A percentile compares a stretch with the other conserved stretches of the same genome.
These are phyloP conservation scores for Bolboschoenus planiculmis DNA, from an alignment of 176 grass and related monocot species.

Conservation along the genomic window DNA sequence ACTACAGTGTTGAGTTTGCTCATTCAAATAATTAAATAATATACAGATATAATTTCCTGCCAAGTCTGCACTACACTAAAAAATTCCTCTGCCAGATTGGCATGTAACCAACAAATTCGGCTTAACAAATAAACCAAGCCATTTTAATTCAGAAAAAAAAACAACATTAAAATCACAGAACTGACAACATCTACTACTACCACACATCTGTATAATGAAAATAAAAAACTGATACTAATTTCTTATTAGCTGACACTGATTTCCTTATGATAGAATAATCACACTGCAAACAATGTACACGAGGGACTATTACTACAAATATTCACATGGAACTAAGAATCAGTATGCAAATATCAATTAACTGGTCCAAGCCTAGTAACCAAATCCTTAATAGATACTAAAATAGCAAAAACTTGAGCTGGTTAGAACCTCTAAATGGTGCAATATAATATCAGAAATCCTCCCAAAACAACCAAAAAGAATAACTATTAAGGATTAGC, in stretches of 20 bases:
- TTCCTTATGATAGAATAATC: not conserved
- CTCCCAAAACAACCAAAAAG: not conserved
- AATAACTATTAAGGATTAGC: not conserved
- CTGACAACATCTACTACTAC: not conserved
- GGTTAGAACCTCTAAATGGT: too few species aligned
- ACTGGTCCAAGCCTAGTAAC: not conserved
- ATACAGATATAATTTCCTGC: not conserved
- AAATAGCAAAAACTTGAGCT: not conserved
- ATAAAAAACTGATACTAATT: too few species aligned
- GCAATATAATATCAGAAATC: too few species aligned
- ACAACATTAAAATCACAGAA: not conserved
- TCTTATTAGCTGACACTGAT: not conserved
- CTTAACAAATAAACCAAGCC: not conserved
- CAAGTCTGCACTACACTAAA: not conserved
- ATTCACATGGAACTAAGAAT: not conserved
- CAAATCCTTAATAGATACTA: not conserved
- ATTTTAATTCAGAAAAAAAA: not conserved
- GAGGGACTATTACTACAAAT: not conserved
- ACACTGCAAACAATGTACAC: not conserved
- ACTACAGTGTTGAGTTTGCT: not conserved
- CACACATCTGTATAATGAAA: not conserved
- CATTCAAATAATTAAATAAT: not conserved
- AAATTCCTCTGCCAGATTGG: not conserved
- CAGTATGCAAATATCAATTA: not conserved
- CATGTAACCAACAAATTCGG: not conserved